Percentiles rank a stretch among this genome's conserved stretches.
These are phyloP conservation scores for Fusarium praegraminearum DNA, from an alignment of 2,329 filamentous ascomycete species.

Conservation along the genomic window DNA sequence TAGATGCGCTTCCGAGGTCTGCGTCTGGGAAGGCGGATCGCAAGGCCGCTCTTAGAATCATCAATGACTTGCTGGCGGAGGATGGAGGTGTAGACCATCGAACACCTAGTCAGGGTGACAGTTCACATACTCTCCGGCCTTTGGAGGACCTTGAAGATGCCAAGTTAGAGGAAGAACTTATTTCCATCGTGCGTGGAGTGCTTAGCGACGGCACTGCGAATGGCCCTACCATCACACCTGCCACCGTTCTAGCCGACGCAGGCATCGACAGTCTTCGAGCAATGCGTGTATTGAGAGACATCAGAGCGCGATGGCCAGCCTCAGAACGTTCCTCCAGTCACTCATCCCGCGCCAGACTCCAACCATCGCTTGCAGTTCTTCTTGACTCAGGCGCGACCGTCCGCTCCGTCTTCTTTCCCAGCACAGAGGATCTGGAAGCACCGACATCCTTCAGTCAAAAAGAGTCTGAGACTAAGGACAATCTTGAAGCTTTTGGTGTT, in stretches of 20 bases:
- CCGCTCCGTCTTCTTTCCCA: constrained; percentile 12
- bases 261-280: constrained; percentile 27
- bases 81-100: fast-evolving
- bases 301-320: constrained; percentile 4
- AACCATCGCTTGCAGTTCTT: constrained; percentile 12
- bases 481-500: not conserved
- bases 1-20: not conserved
- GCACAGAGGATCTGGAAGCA: fast-evolving
- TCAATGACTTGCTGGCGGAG: not conserved
- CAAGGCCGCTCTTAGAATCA: not conserved
- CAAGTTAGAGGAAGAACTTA: not conserved
- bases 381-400: not conserved
- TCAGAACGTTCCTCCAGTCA: fast-evolving
- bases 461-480: not conserved
- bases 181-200: not conserved
- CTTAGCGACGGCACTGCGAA: not conserved
- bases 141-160: not conserved
- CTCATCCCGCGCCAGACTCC: not conserved
- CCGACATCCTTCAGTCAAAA: fast-evolving
- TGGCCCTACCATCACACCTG: not conserved
- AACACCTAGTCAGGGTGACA: fast-evolving
- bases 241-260: not conserved
- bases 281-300: constrained; percentile 25
- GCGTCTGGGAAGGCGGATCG: constrained; percentile 22
- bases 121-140: fast-evolving